Evolutionary conservation across 2,329 filamentous ascomycete species (phyloP), one percentile per base, ranked within the genome.

Genomic region (Cyphellophora attinorum): DNA sequence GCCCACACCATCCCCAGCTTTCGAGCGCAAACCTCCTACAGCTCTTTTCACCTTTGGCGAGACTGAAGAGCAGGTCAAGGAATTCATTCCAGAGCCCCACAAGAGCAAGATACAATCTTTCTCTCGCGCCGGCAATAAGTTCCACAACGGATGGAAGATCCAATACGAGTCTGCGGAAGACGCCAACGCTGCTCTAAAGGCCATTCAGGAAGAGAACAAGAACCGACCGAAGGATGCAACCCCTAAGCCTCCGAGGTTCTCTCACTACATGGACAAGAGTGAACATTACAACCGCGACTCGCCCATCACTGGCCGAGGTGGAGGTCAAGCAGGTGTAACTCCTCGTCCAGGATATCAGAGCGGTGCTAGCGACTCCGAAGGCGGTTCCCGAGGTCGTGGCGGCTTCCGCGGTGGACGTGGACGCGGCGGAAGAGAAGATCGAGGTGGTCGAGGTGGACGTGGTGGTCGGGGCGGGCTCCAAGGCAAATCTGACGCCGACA

Each of bases 31-130:
- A 51, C 76, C 73, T 47, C 85, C 81, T 48, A 80, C 85, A 51
- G 89, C 84, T 31, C 73, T 98, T 13, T 98, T 95, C 59, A 84
- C 83, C 64, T 88, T 88, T 51, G 78, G 88, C 14, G 83, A 79
- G 50, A 81, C 74, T 35, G 84, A 89, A 46, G 84, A 94, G 19
- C 83, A 88, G 41, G 81, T 85, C 23, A 79, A 81, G 37, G 79
- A 84, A 19, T 68, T 94, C 15, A 89, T 98, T 54, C 68, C 76
- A 1, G 79, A 91, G 10, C 84, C 93, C 50, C 85, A 95, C 54
- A 79, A 76, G 54, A 56, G 73, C 19, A 95, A 93, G 64, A 85
- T 95, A 45, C 60, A 75, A 35, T 80, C 79, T 60, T 70, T 89
- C 33, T 79, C 85, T 29, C 62, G 64, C 46, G 67, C 66, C 51